Evolutionary conservation across 2,329 filamentous ascomycete species (phyloP).

Genomic region (Bipolaris sorokiniana): DNA sequence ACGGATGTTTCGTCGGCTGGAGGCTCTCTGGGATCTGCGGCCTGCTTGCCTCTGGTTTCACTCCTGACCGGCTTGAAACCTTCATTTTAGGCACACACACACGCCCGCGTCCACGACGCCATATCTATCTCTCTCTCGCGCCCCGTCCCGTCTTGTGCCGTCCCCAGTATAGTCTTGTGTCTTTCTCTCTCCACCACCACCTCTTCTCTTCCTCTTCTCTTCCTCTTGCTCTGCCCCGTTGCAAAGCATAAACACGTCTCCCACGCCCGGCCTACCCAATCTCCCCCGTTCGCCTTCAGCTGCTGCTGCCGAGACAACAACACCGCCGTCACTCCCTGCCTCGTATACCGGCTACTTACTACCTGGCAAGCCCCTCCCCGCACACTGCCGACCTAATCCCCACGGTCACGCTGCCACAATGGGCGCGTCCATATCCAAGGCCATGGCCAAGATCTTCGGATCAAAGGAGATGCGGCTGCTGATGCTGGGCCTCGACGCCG

Average conservation of each 20-base stretch:
- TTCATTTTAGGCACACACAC: slow-evolving; percentile 12
- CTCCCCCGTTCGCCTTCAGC: slow-evolving; percentile 3
- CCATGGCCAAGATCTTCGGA: slow-evolving; percentile 99
- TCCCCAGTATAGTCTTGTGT: not conserved
- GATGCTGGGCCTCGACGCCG: slow-evolving; percentile 96
- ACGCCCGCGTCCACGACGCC: slow-evolving; percentile 10
- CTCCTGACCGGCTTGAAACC: slow-evolving; percentile 17
- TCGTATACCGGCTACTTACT: not conserved
- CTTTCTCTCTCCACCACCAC: not conserved
- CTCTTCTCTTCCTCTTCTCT: not conserved
- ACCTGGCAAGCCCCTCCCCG: slow-evolving; percentile 2
- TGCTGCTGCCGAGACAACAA: slow-evolving; percentile 1
- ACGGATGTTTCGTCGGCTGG: slow-evolving; percentile 10
- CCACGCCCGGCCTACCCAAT: not conserved
- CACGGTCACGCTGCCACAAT: slow-evolving; percentile 64
- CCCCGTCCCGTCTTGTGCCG: not conserved
- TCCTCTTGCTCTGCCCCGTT: not conserved
- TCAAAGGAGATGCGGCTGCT: slow-evolving; percentile 98
- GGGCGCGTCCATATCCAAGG: slow-evolving; percentile 89
- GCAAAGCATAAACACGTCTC: not conserved
- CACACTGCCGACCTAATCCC: not conserved
- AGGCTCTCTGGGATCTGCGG: slow-evolving; percentile 11
- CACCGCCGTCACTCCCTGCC: not conserved
- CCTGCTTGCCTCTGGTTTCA: slow-evolving; percentile 15
- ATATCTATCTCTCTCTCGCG: slow-evolving; percentile 1